Conservation (phyloP, 768 basidiomycete genomes). For the Tubosaeta sp. region DNA sequence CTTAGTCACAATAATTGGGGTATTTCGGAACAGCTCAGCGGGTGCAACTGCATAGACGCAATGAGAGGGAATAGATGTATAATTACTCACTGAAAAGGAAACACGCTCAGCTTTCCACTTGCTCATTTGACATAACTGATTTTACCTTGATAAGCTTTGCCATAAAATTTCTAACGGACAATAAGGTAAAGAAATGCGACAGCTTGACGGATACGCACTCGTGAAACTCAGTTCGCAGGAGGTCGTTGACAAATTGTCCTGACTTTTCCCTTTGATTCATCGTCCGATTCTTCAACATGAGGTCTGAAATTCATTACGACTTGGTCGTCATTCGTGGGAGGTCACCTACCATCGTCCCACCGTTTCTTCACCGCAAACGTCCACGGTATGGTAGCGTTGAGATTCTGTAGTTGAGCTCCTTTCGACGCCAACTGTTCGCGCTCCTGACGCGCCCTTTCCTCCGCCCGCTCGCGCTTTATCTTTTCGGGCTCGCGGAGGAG, state of each 20-base stretch:
- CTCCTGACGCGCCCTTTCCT: slow-evolving; percentile 83
- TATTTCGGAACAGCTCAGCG: too few species aligned
- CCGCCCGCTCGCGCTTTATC: slow-evolving; percentile 93
- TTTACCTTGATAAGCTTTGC: slow-evolving; percentile 81
- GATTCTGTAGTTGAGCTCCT: slow-evolving; percentile 64
- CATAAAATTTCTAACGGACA: slow-evolving; percentile 75
- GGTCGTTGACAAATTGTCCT: slow-evolving; percentile 91
- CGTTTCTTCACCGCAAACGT: slow-evolving; percentile 89
- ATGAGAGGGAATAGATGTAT: not conserved
- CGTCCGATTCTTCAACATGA: slow-evolving; percentile 99
- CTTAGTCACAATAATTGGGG: not conserved
- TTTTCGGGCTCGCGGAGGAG: slow-evolving; percentile 95
- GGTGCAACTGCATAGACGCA: not conserved
- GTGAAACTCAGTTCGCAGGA: slow-evolving; percentile 91
- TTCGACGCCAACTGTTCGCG: slow-evolving; percentile 61
- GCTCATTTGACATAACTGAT: not conserved
- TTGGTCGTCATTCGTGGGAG: not conserved
- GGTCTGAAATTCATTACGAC: slow-evolving; percentile 45
- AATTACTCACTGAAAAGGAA: slow-evolving; percentile 9
- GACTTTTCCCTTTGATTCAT: slow-evolving; percentile 58
- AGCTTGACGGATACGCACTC: slow-evolving; percentile 50
- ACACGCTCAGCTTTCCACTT: not conserved
- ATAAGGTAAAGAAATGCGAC: slow-evolving; percentile 11
- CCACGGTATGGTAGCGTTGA: slow-evolving; percentile 71
- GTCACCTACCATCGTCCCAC: slow-evolving; percentile 85